Conservation (phyloP, 352 stramenopile genomes). For the Blastocystis sp. region DNA sequence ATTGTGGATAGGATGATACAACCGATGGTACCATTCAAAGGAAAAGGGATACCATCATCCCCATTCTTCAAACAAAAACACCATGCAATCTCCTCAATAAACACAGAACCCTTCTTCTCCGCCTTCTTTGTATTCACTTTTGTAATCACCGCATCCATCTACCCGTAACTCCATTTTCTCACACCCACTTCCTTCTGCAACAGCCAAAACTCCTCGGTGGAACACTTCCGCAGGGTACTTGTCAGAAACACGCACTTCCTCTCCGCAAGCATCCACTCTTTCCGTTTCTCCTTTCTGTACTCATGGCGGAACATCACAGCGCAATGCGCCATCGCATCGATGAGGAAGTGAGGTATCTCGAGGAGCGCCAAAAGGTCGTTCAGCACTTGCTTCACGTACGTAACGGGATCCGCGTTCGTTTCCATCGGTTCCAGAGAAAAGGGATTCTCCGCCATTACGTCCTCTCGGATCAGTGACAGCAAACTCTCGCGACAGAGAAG, state of each 20-base stretch:
- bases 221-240: not conserved
- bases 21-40: too few species aligned
- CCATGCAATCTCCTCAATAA: not conserved
- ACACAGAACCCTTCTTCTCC: not conserved
- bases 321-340: slow-evolving; percentile 7
- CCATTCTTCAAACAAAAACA: not conserved
- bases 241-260: slow-evolving; percentile 14
- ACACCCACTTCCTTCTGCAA: not conserved
- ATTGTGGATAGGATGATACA: too few species aligned
- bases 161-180: not conserved
- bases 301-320: not conserved
- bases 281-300: not conserved
- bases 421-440: not conserved
- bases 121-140: not conserved
- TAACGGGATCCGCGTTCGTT: not conserved
- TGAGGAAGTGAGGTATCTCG: not conserved
- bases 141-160: not conserved
- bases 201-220: slow-evolving; percentile 4
- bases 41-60: too few species aligned
- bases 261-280: not conserved
- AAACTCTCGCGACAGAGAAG: not conserved
- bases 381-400: not conserved
- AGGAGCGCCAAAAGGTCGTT: not conserved
- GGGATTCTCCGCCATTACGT: not conserved
- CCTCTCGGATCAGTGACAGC: not conserved